Evolutionary conservation across 192 early-diverging fungal genomes (phyloP).

Genomic region (Coemansia sp.): DNA sequence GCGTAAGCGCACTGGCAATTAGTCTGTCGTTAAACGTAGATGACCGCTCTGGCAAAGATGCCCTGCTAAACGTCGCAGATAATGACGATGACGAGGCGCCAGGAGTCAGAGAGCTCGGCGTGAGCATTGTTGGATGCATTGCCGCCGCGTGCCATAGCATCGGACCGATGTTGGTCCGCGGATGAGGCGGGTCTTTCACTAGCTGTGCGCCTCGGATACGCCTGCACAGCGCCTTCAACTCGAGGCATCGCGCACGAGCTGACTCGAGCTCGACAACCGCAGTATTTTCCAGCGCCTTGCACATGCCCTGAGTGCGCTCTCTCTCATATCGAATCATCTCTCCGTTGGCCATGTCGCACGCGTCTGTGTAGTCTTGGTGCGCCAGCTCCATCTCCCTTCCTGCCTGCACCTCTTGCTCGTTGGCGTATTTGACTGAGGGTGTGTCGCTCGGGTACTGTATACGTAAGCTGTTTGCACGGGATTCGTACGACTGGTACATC

Average conservation of each 20-base stretch:
- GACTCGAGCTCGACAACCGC: constrained; percentile 44
- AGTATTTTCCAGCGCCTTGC: constrained; percentile 43
- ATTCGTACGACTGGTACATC: constrained; percentile 27
- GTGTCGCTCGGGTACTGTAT: constrained; percentile 50
- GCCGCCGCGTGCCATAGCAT: constrained; percentile 39
- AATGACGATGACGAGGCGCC: constrained; percentile 10
- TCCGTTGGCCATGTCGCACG: constrained; percentile 31
- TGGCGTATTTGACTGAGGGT: constrained; percentile 45
- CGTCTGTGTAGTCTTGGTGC: constrained; percentile 48
- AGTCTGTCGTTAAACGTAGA: constrained; percentile 14
- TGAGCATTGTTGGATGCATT: constrained; percentile 1
- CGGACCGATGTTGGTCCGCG: constrained; percentile 48
- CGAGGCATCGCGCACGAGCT: constrained; percentile 34
- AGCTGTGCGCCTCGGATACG: constrained; percentile 43
- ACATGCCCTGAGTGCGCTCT: constrained; percentile 33
- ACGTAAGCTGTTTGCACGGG: constrained; percentile 36
- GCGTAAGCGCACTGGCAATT: background rate
- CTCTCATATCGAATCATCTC: constrained; percentile 48
- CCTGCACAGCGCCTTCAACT: constrained; percentile 30
- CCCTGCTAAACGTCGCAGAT: background rate
- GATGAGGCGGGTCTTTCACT: constrained; percentile 42
- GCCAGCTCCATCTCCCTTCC: constrained; percentile 45
- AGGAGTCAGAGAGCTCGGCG: constrained; percentile 12
- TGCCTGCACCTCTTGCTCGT: constrained; percentile 41
- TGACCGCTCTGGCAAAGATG: constrained; percentile 2